These are phyloP conservation scores for Theileria parva DNA, from an alignment of 169 alveolate species.

Conservation along the genomic window DNA sequence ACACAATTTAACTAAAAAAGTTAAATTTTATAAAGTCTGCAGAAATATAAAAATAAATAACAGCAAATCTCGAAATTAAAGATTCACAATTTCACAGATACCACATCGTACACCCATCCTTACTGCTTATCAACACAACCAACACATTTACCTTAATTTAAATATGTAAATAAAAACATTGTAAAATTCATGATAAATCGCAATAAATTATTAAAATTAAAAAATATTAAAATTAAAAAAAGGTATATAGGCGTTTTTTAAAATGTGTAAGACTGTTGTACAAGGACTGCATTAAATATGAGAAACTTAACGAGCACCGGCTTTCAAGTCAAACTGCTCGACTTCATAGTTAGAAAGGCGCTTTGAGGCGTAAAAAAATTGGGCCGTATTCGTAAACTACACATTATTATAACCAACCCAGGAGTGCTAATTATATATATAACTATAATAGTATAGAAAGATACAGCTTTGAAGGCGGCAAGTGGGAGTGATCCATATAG, in stretches of 20 bases:
- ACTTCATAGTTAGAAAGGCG: slow-evolving; percentile 14
- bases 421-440: not conserved
- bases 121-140: not conserved
- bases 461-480: slow-evolving; percentile 13
- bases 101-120: not conserved
- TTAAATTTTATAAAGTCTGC: too few species aligned
- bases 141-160: not conserved
- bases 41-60: too few species aligned
- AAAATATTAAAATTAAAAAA: too few species aligned
- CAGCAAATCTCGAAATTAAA: not conserved
- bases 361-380: slow-evolving; percentile 13
- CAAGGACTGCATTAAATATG: not conserved
- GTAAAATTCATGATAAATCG: not conserved
- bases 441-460: not conserved
- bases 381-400: slow-evolving; percentile 16
- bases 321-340: slow-evolving; percentile 11
- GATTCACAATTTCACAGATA: not conserved
- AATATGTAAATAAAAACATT: too few species aligned
- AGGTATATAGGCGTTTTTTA: not conserved
- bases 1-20: not conserved
- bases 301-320: not conserved
- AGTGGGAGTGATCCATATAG: slow-evolving; percentile 13
- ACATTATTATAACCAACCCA: not conserved
- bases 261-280: too few species aligned
- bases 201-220: too few species aligned